Percentiles rank a stretch among this genome's conserved stretches.
These are phyloP conservation scores for Acer campestre DNA, from an alignment of 345 rosid species.

Conservation along the genomic window DNA sequence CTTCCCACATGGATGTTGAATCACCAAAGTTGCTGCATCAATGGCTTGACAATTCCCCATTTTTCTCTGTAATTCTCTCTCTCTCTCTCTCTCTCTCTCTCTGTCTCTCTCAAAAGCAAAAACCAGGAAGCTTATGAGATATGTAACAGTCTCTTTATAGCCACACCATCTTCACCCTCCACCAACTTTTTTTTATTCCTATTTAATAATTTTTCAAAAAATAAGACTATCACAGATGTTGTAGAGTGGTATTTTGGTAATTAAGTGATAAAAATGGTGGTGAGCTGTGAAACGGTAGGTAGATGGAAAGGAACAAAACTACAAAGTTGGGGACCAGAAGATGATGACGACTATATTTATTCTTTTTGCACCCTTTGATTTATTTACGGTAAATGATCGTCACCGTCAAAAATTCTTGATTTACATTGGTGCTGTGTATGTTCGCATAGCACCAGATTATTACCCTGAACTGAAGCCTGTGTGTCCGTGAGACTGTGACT, in stretches of 20 bases:
- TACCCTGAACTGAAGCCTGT: neutral
- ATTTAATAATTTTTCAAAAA: no score
- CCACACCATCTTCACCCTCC: conserved; percentile 25
- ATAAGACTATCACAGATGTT: conserved; percentile 3
- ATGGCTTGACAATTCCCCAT: conserved; percentile 98
- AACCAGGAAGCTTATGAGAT: conserved; percentile 1
- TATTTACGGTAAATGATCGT: no score
- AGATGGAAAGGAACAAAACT: conserved; percentile 8
- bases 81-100: neutral
- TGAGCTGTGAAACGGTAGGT: conserved; percentile 16
- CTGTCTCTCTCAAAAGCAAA: neutral
- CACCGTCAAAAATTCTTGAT: neutral
- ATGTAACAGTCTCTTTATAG: conserved; percentile 42
- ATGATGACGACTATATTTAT: neutral
- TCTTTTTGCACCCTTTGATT: neutral
- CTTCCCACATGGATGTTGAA: conserved; percentile 82
- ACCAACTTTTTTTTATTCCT: conserved; percentile 12
- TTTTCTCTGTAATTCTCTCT: neutral
- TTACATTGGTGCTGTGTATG: neutral
- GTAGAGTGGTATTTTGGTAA: no score
- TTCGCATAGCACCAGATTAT: neutral
- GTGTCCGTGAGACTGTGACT: no score
- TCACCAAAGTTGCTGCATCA: conserved; percentile 73
- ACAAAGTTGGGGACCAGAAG: conserved; percentile 22
- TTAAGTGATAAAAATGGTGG: no score